Evolutionary conservation across 768 basidiomycete species (phyloP), one percentile per base, ranked within the genome.

Genomic region (Amanita subjunquillea): DNA sequence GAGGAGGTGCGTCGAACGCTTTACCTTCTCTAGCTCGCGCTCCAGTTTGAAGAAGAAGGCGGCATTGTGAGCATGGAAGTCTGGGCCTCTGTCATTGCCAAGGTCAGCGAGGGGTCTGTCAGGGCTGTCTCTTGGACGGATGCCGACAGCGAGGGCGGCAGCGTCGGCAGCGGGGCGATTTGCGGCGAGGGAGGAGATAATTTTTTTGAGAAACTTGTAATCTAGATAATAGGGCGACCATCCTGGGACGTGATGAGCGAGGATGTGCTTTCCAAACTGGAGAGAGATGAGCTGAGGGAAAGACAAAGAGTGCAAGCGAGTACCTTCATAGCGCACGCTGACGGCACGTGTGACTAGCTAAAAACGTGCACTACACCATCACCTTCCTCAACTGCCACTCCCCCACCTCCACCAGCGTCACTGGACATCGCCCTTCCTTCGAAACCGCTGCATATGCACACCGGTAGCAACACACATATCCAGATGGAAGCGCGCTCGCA

Each of bases 41-140:
- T 97, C 94, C 0, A 99, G 79, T 66, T 94, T 98, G 78, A 96
- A 98, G 75, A 99, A 98, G 75, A 98, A 99, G 1, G 92, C 91
- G 3, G 94, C 90, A 63, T 94, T 91, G 72, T 95, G 91, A 12
- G 93, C 91, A 62, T 87, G 90, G 59, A 97, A 93, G 62, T 90
- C 86, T 15, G 87, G 80, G 0, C 89, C 85, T 53, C 89, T 72
- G 58, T 85, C 85, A 29, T 79, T 77, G 62, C 89, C 85, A 59
- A 83, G 76, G 20, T 76, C 74, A 4, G 81, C 75, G 39, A 79
- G 78, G 20, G 83, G 76, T 27, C 62, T 65, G 30, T 56, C 53
- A 32, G 60, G 61, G 50, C 59, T 63, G 30, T 27, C 51, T 43
- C 7, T 27, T 22, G 88, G 88, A 59, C 89, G 84, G 58, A 88